phyloP scores from a whole-genome alignment of 2,329 filamentous ascomycete species.

The Fusarium coffeatum region DNA sequence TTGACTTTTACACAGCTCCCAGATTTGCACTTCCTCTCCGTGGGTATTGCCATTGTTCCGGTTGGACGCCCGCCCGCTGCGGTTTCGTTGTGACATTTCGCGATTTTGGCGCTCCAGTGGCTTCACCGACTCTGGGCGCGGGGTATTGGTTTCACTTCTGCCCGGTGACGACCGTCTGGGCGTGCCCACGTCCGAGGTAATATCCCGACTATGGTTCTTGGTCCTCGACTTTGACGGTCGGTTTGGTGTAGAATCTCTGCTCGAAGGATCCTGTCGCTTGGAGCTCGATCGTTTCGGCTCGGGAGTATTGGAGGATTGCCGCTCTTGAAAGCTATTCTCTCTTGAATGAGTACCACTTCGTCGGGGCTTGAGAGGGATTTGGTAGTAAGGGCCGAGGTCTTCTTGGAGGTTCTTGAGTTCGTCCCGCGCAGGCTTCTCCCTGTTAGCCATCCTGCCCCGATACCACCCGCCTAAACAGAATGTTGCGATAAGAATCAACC shows the following conservation, averaged over 20 bases:
- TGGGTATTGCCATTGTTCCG: constrained; percentile 57
- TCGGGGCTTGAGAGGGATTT: constrained; percentile 43
- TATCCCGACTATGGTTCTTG: constrained; percentile 34
- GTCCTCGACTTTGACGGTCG: constrained; percentile 40
- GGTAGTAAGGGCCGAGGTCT: constrained; percentile 51
- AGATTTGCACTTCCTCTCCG: constrained; percentile 59
- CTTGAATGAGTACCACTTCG: constrained; percentile 42
- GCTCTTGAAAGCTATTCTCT: constrained; percentile 42
- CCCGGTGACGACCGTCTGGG: constrained; percentile 43
- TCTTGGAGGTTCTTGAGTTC: constrained; percentile 51
- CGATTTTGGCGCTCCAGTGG: constrained; percentile 34
- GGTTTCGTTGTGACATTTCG: constrained; percentile 59
- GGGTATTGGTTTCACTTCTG: constrained; percentile 40
- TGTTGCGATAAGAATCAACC: constrained; percentile 49
- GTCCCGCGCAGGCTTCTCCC: constrained; percentile 48
- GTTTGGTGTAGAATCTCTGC: constrained; percentile 45
- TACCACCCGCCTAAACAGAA: constrained; percentile 47
- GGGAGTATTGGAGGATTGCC: constrained; percentile 41
- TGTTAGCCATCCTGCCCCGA: constrained; percentile 52
- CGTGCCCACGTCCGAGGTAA: constrained; percentile 39
- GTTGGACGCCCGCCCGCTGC: constrained; percentile 58
- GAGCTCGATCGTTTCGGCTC: constrained; percentile 42
- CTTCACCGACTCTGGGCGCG: constrained; percentile 41
- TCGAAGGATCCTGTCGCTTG: constrained; percentile 44
- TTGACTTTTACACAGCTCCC: constrained; percentile 56